Percentiles rank a stretch among this genome's conserved stretches.
Evolutionary conservation across 169 alveolate species (phyloP).

Genomic region (Eimeria maxima): DNA sequence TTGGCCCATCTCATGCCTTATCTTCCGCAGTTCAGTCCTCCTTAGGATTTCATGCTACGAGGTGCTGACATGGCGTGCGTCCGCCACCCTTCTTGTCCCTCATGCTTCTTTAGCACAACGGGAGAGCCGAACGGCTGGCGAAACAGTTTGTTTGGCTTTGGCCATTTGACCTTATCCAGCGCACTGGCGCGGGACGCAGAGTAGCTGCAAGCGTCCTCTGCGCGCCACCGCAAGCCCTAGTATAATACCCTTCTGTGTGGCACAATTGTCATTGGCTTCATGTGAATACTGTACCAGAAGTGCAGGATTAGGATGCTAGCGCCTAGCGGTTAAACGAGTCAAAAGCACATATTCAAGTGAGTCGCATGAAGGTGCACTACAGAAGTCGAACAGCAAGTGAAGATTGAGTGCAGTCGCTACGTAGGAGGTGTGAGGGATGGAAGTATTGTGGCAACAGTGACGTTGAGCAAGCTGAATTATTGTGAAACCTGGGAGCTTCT

Average conservation of each 20-base stretch:
- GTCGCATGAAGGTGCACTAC: background rate
- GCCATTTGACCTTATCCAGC: conserved; percentile 35
- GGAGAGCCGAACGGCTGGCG: conserved; percentile 12
- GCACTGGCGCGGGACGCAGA: conserved; percentile 18
- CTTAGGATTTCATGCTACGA: background rate
- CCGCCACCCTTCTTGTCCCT: background rate
- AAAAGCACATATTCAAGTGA: background rate
- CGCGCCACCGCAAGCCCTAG: conserved; percentile 6
- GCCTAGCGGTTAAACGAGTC: background rate
- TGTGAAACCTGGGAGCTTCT: background rate
- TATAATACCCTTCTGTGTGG: background rate
- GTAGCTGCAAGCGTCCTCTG: background rate
- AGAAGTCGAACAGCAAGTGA: conserved; percentile 8
- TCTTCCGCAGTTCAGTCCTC: conserved; percentile 64
- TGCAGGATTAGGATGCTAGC: background rate
- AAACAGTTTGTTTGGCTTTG: conserved; percentile 8
- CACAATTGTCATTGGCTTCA: background rate
- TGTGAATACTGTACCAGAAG: background rate
- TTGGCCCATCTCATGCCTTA: conserved; percentile 70
- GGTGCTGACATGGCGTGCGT: background rate
- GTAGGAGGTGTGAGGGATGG: background rate
- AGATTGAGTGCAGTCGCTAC: background rate
- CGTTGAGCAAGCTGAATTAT: background rate
- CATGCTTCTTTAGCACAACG: background rate
- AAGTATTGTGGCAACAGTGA: background rate